A percentile compares a stretch with the other conserved stretches of the same genome.
Evolutionary conservation across 2,329 filamentous ascomycete species (phyloP).

Genomic region (Leptosphaerulina australis): DNA sequence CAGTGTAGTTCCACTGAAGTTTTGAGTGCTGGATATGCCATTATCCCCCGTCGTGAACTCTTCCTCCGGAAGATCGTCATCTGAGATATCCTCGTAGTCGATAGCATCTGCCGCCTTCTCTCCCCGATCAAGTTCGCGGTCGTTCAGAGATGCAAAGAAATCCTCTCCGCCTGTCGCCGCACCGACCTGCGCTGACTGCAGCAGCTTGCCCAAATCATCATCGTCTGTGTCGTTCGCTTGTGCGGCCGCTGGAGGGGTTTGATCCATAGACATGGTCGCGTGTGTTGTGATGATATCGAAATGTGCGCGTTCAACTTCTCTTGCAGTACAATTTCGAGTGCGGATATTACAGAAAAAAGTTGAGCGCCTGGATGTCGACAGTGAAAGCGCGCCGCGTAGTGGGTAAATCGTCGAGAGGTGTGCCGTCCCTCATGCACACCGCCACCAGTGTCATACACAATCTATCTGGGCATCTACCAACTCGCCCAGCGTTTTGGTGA

Average conservation of each 20-base stretch:
- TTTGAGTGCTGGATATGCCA: constrained; percentile 27
- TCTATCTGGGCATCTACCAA: not conserved
- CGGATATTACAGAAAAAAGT: not conserved
- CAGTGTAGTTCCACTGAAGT: constrained; percentile 42
- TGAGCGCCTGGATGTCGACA: constrained; percentile 1
- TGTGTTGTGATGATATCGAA: constrained; percentile 9
- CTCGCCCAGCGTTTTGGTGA: not conserved
- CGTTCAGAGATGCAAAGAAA: constrained; percentile 37
- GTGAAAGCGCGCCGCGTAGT: constrained; percentile 26
- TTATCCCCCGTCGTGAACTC: constrained; percentile 47
- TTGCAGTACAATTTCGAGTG: not conserved
- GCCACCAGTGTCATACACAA: constrained; percentile 10
- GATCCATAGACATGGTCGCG: constrained; percentile 35
- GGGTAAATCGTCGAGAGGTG: constrained; percentile 22
- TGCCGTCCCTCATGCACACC: constrained; percentile 33
- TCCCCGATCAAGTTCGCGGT: constrained; percentile 53
- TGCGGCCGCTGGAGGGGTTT: constrained; percentile 18
- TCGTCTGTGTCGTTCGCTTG: constrained; percentile 20
- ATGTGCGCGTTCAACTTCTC: not conserved
- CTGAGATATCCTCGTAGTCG: constrained; percentile 89
- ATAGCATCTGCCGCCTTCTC: constrained; percentile 92
- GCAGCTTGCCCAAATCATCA: constrained; percentile 31
- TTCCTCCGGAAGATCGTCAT: constrained; percentile 86
- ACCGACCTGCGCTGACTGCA: constrained; percentile 30
- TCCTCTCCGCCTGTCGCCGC: constrained; percentile 28